Evolutionary conservation across 1,284 basidiomycete species (phyloP), one percentile per base, ranked within the genome.

Genomic region (Marasmius oreades): DNA sequence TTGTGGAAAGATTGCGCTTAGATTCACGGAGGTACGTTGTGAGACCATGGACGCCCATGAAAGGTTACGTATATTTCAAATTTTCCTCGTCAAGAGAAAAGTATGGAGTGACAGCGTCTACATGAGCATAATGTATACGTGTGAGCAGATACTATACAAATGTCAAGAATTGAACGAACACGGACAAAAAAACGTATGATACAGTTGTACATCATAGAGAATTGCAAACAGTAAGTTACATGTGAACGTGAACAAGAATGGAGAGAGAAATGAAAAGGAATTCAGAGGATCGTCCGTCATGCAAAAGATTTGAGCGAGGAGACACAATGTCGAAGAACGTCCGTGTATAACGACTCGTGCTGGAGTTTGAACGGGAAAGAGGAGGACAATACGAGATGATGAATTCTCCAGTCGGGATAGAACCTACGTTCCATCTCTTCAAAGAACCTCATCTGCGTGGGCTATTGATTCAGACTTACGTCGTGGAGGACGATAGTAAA

Each of bases 11-110:
- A 3, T 75, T 67, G 45, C 81, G 80, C 51, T 81, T 78, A 65
- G 92, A 83, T 68, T 92, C 90, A 60, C 83, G 84, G 50, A 93
- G 77, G 68, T 88, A 94, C 0, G 86, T 87, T 23, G 89, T 84
- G 42, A 94, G 79, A 34, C 92, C 91, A 69, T 86, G 82, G 31
- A 94, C 86, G 55, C 92, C 92, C 92, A 94, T 93, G 16, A 50
- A n/a, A 31, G 28, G 23, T 50, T 50, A 26, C 23, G n/a, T 31
- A 26, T 7, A 44, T 31, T 24, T 55, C 43, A 50, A 53, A 14
- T 20, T 20, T 7, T 42, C 39, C 7, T 7, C 39, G 39, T 42
- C 39, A 42, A 31, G 28, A 31, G 4, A 31, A 31, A 31, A 31
- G 28, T 10, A 31, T 31, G 28, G 28, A 31, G 28, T 31, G 28